Percentiles rank a stretch among this genome's conserved stretches.
Conservation (phyloP, 2,329 filamentous ascomycete genomes). For the Aspergillus jensenii region DNA sequence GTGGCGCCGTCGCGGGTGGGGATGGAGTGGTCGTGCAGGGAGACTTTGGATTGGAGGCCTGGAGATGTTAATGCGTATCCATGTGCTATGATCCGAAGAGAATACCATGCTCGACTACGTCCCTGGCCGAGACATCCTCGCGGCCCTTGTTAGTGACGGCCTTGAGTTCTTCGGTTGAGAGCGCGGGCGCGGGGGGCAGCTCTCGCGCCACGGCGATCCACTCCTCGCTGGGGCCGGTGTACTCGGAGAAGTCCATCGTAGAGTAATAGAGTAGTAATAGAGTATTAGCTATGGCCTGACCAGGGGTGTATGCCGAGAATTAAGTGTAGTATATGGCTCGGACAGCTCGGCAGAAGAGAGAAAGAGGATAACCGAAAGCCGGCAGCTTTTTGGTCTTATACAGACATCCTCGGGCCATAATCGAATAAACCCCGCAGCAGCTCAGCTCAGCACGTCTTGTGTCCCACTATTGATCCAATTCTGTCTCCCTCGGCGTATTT, state of each 20-base stretch:
- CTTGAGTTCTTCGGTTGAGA: slow-evolving; percentile 26
- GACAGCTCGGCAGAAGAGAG: background rate
- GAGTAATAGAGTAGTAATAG: too few relatives aligned
- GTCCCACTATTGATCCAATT: too few relatives aligned
- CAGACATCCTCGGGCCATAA: too few relatives aligned
- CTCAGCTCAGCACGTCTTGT: too few relatives aligned
- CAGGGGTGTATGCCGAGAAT: too few relatives aligned
- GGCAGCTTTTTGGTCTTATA: too few relatives aligned
- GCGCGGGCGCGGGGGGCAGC: slow-evolving; percentile 25
- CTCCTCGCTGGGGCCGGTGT: slow-evolving; percentile 44
- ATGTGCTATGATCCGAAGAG: background rate
- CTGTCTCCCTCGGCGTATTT: too few relatives aligned
- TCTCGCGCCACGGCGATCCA: slow-evolving; percentile 44
- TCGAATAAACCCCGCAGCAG: too few relatives aligned
- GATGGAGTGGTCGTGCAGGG: slow-evolving; percentile 38
- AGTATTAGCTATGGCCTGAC: too few relatives aligned
- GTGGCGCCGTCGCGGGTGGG: slow-evolving; percentile 46
- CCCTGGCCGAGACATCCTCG: slow-evolving; percentile 32
- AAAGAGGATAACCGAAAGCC: background rate
- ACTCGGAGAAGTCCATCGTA: slow-evolving; percentile 42
- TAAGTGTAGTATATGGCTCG: too few relatives aligned
- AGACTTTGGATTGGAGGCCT: slow-evolving; percentile 31
- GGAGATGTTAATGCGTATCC: background rate
- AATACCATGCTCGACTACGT: slow-evolving; percentile 24
- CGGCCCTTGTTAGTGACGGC: slow-evolving; percentile 31